A percentile compares a stretch with the other conserved stretches of the same genome.
Evolutionary conservation across 805 yeast genomes (phyloP).

Genomic region (Martiniozyma abietophila): DNA sequence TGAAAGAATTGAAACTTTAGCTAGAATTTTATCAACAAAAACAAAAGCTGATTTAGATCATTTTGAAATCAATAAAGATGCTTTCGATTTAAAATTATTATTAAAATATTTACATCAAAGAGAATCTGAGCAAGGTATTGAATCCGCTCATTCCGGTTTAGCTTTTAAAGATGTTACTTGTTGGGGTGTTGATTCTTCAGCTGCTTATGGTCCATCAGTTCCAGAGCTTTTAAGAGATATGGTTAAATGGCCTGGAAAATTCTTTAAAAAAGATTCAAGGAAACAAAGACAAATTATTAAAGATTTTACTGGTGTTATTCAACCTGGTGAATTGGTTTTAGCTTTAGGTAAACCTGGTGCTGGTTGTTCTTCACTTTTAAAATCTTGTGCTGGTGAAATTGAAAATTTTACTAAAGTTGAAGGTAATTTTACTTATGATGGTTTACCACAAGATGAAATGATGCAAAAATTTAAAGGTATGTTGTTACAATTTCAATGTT

Average conservation of each 20-base stretch:
- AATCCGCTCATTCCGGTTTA: slow-evolving; percentile 42
- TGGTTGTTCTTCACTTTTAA: slow-evolving; percentile 66
- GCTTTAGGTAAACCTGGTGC: slow-evolving; percentile 74
- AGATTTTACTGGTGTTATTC: slow-evolving; percentile 32
- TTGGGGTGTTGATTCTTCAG: slow-evolving; percentile 43
- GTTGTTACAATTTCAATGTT: slow-evolving; percentile 2
- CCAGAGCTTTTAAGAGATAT: slow-evolving; percentile 32
- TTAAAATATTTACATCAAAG: slow-evolving; percentile 31
- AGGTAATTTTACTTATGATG: slow-evolving; percentile 55
- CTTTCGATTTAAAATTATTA: slow-evolving; percentile 37
- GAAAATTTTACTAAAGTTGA: slow-evolving; percentile 35
- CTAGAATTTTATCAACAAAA: slow-evolving; percentile 41
- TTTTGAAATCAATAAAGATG: slow-evolving; percentile 35
- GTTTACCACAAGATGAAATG: slow-evolving; percentile 52
- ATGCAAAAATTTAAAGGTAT: slow-evolving; percentile 41
- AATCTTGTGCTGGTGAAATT: slow-evolving; percentile 49
- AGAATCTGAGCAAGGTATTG: slow-evolving; percentile 36
- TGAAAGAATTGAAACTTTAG: slow-evolving; percentile 36
- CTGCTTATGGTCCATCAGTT: slow-evolving; percentile 40
- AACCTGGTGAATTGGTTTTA: slow-evolving; percentile 59
- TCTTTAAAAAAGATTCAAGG: slow-evolving; percentile 25
- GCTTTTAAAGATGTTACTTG: slow-evolving; percentile 36
- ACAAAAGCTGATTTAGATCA: slow-evolving; percentile 36
- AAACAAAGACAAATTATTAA: slow-evolving; percentile 31
- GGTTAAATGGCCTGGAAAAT: slow-evolving; percentile 22